Evolutionary conservation across 768 basidiomycete species (phyloP).

Genomic region (Dictyophora rubrovolvata): DNA sequence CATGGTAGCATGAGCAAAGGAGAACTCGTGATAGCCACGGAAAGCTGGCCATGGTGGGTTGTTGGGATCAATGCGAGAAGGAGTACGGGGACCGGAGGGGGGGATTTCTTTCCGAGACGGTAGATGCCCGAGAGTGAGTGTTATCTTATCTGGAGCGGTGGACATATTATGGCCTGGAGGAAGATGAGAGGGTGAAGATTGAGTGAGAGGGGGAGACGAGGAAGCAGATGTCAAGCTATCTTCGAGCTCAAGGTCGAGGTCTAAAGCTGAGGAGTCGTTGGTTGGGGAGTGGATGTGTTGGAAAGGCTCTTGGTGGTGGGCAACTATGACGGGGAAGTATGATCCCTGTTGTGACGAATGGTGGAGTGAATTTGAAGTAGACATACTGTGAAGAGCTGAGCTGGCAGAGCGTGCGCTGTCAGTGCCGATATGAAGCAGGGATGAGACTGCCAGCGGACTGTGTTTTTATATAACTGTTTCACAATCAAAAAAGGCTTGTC

Average conservation of each 20-base stretch:
- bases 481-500: too few species aligned
- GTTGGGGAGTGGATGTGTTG: too few species aligned
- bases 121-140: constrained; percentile 63
- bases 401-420: not conserved
- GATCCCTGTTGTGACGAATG: not conserved
- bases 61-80: constrained; percentile 34
- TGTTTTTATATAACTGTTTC: too few species aligned
- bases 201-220: too few species aligned
- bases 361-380: not conserved
- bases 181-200: too few species aligned
- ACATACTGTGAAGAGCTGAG: not conserved
- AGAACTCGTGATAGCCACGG: constrained; percentile 74
- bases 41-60: constrained; percentile 41
- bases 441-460: too few species aligned
- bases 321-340: not conserved
- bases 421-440: not conserved
- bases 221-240: too few species aligned
- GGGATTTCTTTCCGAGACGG: constrained; percentile 66
- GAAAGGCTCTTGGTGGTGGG: too few species aligned
- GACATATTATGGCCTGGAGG: too few species aligned
- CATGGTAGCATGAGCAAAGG: constrained; percentile 89
- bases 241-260: too few species aligned
- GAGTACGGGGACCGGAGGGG: constrained; percentile 64
- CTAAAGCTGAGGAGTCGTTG: too few species aligned
- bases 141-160: constrained; percentile 32